Evolutionary conservation across 2,329 filamentous ascomycete species (phyloP).

Genomic region (Penicillium expansum): DNA sequence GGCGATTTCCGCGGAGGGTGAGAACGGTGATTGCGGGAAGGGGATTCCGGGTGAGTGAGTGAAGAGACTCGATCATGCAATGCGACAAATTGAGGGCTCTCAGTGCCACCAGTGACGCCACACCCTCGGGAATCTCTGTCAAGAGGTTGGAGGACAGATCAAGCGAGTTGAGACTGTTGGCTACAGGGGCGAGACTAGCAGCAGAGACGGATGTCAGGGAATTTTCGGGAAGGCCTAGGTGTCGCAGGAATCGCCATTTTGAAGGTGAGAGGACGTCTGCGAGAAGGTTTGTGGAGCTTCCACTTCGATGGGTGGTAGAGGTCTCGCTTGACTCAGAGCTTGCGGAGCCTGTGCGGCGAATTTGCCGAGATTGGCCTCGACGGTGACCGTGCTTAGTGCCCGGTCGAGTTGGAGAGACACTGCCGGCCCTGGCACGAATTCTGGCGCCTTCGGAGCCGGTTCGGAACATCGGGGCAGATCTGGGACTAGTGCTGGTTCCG

Average conservation of each 20-base stretch:
- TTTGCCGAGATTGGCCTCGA: constrained; percentile 66
- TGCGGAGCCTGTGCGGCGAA: constrained; percentile 82
- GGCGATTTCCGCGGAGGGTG: constrained; percentile 83
- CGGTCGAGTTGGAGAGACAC: constrained; percentile 77
- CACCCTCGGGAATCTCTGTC: constrained; percentile 86
- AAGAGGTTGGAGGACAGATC: constrained; percentile 93
- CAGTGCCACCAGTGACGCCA: constrained; percentile 81
- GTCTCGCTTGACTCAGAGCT: constrained; percentile 80
- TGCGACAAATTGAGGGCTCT: constrained; percentile 90
- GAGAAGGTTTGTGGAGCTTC: constrained; percentile 76
- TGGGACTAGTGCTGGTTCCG: constrained; percentile 50
- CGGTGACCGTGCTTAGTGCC: constrained; percentile 67
- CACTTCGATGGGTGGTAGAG: constrained; percentile 51
- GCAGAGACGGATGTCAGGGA: constrained; percentile 76
- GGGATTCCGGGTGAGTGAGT: constrained; percentile 77
- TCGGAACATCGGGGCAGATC: constrained; percentile 49
- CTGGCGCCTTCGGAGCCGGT: constrained; percentile 56
- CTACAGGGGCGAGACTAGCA: constrained; percentile 73
- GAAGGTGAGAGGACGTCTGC: constrained; percentile 71
- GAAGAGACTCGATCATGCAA: constrained; percentile 95
- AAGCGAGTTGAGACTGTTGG: constrained; percentile 84
- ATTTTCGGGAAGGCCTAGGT: constrained; percentile 90
- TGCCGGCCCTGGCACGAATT: constrained; percentile 56
- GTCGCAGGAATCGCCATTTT: constrained; percentile 93
- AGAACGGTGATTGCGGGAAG: constrained; percentile 90